Conservation (phyloP, 805 yeast species). For the Teunomyces kruisii region DNA sequence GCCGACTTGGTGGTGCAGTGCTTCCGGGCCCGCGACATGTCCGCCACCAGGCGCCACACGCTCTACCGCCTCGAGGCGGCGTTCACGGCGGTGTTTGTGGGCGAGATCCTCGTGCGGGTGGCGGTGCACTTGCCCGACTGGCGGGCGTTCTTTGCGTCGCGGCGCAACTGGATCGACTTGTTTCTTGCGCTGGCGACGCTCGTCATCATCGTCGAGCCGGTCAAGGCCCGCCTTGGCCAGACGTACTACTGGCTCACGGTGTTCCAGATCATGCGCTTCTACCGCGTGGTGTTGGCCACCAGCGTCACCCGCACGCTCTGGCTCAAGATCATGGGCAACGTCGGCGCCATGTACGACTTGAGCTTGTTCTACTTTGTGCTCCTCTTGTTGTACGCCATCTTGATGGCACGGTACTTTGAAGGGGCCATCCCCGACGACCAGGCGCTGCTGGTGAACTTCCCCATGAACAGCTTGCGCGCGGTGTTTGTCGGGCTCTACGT, state of each 20-base stretch:
- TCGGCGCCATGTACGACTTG: constrained; percentile 60
- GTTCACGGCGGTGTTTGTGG: too few relatives aligned
- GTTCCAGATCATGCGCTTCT: constrained; percentile 73
- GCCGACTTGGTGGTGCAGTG: too few relatives aligned
- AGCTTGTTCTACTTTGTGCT: constrained; percentile 70
- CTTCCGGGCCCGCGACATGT: too few relatives aligned
- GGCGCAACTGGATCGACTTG: constrained; percentile 55
- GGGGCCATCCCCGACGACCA: too few relatives aligned
- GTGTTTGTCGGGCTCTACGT: constrained; percentile 77
- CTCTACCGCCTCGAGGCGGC: too few relatives aligned
- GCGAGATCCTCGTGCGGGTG: too few relatives aligned
- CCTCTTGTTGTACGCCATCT: constrained; percentile 59
- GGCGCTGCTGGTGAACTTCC: too few relatives aligned
- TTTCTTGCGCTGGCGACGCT: constrained; percentile 58
- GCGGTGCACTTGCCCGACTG: too few relatives aligned
- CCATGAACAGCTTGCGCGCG: too few relatives aligned
- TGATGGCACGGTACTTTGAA: constrained; percentile 51
- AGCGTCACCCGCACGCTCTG: constrained; percentile 64
- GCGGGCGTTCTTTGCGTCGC: constrained; percentile 46
- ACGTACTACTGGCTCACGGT: constrained; percentile 77
- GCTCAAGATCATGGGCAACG: constrained; percentile 67
- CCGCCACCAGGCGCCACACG: too few relatives aligned
- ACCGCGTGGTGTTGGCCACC: constrained; percentile 63
- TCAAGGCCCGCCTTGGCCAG: constrained; percentile 47
- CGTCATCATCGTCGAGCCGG: constrained; percentile 53